phyloP scores from a whole-genome alignment of 257 asterid species.

The Capsicum rhomboideum region DNA sequence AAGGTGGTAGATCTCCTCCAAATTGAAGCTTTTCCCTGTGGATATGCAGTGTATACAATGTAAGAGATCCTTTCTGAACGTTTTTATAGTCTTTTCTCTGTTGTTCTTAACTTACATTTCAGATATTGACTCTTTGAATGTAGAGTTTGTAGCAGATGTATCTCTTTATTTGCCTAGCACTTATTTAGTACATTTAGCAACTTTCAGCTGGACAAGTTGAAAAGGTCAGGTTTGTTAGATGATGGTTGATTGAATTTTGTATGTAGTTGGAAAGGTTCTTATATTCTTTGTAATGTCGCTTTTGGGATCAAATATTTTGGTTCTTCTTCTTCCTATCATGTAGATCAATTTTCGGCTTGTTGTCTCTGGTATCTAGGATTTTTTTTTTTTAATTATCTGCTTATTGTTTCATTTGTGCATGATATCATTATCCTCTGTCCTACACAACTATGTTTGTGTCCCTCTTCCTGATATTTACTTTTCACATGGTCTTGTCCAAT shows the following conservation, averaged over 20 bases:
- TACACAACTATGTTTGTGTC: neutral
- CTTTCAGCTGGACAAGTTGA: neutral
- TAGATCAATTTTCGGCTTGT: neutral
- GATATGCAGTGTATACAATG: conserved; percentile 15
- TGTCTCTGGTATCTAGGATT: neutral
- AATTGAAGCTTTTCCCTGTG: conserved; percentile 18
- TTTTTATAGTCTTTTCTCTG: conserved; percentile 7
- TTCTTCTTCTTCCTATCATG: neutral
- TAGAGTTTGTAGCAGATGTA: conserved; percentile 12
- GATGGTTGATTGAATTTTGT: neutral
- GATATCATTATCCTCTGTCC: neutral
- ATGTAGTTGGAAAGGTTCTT: neutral
- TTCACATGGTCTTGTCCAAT: neutral
- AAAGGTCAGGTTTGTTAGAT: neutral
- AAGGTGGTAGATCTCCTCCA: conserved; percentile 6
- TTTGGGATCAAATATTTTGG: neutral
- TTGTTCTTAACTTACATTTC: conserved; percentile 13
- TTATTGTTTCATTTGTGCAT: neutral
- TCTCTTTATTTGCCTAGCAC: conserved; percentile 3
- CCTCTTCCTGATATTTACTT: neutral
- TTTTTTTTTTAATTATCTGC: neutral
- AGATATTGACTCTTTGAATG: neutral
- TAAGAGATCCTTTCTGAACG: conserved; percentile 16
- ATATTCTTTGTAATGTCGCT: neutral
- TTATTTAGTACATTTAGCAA: neutral